A percentile compares a stretch with the other conserved stretches of the same genome.
These are phyloP conservation scores for Aspergillus aculeatus DNA, from an alignment of 2,329 filamentous ascomycete genomes.

Conservation along the genomic window DNA sequence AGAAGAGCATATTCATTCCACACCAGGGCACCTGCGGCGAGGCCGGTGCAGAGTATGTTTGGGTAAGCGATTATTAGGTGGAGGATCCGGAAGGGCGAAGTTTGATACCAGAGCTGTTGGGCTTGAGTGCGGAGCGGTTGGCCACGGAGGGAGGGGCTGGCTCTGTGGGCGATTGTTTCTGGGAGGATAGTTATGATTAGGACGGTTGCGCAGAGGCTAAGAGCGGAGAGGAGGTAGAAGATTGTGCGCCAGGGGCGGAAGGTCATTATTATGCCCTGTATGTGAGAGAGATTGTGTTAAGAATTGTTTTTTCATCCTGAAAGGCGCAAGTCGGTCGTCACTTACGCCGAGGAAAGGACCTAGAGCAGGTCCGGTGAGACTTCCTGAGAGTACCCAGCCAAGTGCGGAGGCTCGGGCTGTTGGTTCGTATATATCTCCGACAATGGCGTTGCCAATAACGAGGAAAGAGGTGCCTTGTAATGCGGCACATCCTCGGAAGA, in stretches of 20 bases:
- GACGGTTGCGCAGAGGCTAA: slow-evolving; percentile 60
- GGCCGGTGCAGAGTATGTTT: slow-evolving; percentile 63
- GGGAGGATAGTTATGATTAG: slow-evolving; percentile 67
- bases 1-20: slow-evolving; percentile 74
- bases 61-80: slow-evolving; percentile 65
- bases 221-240: slow-evolving; percentile 72
- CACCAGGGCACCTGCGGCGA: slow-evolving; percentile 63
- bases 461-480: slow-evolving; percentile 75
- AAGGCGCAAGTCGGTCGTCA: background rate
- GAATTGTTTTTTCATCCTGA: too few species aligned
- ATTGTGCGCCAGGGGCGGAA: slow-evolving; percentile 71
- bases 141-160: slow-evolving; percentile 60
- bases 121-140: slow-evolving; percentile 52
- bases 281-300: too few species aligned
- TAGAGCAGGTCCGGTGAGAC: slow-evolving; percentile 68
- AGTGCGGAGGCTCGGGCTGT: slow-evolving; percentile 70
- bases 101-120: slow-evolving; percentile 58
- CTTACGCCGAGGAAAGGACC: slow-evolving; percentile 49
- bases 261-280: slow-evolving; percentile 70
- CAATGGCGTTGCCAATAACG: slow-evolving; percentile 67
- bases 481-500: slow-evolving; percentile 71
- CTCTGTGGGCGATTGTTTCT: slow-evolving; percentile 68
- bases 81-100: slow-evolving; percentile 64
- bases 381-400: slow-evolving; percentile 71
- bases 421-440: slow-evolving; percentile 66